These are phyloP conservation scores for Hyaloperonospora arabidopsidis DNA, from an alignment of 352 stramenopile species.

Conservation along the genomic window DNA sequence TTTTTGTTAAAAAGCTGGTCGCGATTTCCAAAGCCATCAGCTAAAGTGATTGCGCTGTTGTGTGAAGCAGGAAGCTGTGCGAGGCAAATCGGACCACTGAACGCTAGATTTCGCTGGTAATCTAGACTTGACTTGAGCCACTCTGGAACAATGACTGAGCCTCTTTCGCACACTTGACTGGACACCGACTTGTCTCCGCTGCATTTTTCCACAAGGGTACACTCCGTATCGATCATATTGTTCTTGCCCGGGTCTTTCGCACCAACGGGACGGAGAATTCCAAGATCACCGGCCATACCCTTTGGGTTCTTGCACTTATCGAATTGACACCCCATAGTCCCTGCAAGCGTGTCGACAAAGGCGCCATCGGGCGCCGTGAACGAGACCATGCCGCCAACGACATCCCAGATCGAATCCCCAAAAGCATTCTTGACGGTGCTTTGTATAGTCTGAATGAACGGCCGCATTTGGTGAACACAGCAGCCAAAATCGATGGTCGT, in stretches of 20 bases:
- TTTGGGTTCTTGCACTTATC: constrained; percentile 36
- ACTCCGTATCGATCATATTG: constrained; percentile 30
- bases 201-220: constrained; percentile 36
- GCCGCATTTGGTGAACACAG: constrained; percentile 38
- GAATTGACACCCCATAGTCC: constrained; percentile 29
- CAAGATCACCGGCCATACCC: constrained; percentile 23
- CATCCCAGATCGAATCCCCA: constrained; percentile 27
- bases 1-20: constrained; percentile 54
- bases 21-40: constrained; percentile 56
- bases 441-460: constrained; percentile 40
- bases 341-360: constrained; percentile 37
- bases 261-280: constrained; percentile 22
- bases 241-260: constrained; percentile 40
- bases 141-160: constrained; percentile 24
- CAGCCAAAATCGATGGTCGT: constrained; percentile 43
- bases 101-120: constrained; percentile 49
- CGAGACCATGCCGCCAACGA: constrained; percentile 41
- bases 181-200: constrained; percentile 36
- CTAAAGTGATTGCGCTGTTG: constrained; percentile 60
- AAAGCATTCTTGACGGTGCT: constrained; percentile 29
- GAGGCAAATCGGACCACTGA: constrained; percentile 37
- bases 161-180: constrained; percentile 40
- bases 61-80: constrained; percentile 51
- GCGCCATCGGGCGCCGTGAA: constrained; percentile 21
- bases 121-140: constrained; percentile 38